Evolutionary conservation across 371 early-diverging fungal species (phyloP), one percentile per base, ranked within the genome.

Genomic region (Mucor piriformis): DNA sequence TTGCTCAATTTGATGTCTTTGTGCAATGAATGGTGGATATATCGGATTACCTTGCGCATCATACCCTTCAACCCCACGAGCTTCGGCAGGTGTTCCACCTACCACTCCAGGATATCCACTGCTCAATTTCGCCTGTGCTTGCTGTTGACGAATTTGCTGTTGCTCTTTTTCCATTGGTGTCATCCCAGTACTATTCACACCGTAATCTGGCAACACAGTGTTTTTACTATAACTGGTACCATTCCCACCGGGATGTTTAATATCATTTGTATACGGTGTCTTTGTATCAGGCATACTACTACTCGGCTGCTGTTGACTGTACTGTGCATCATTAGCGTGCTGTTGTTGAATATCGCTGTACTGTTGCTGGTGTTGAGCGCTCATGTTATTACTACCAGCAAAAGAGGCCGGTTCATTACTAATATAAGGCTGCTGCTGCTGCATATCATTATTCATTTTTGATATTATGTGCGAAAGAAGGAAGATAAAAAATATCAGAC

Each of bases 1-100:
- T 37, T 70, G 67, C 52, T 79, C 73, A 24, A 76, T 76, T 16
- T 58, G 69, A 46, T 70, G 64, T 20, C 80, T 69, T 56, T 74
- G 68, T 15, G 70, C 69, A 23, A 74, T 68, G 54, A 74, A 70
- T 0, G 64, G 52, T 11, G 76, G 71, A 1, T 70, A 52, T 10
- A 77, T 66, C 1, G 77, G 74, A 10, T 72, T 71, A 2, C 77
- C 74, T 35, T 76, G 68, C 6, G 46, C 48, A 34, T 76, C 76
- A 48, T 72, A 76, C 6, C 76, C 76, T 61, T 72, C 59, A 6
- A 76, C 44, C 13, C 66, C 68, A 37, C 46, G 65, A 24, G 57
- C 58, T 10, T 50, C 40, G 18, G 50, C 50, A n/a, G 76, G 72
- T 37, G 76, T 76, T 0, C 54, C 67, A 34, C 70, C 74, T 24